Evolutionary conservation across 2,329 filamentous ascomycete species (phyloP).

Genomic region (Penicillium sp.): DNA sequence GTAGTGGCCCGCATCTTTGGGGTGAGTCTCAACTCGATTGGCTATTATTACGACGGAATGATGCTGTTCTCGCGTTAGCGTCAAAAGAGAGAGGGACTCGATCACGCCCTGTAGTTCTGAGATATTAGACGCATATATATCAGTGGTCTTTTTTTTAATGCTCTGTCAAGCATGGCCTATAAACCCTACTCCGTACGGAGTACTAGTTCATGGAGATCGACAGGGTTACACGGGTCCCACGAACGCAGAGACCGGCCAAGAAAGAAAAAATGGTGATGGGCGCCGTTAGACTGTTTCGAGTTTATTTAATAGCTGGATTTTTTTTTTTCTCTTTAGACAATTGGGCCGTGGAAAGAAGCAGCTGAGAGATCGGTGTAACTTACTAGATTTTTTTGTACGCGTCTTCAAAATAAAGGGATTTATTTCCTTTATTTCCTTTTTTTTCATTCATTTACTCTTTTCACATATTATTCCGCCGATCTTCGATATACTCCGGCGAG

Average conservation of each 20-base stretch:
- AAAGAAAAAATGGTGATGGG: slow-evolving; percentile 17
- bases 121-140: background rate
- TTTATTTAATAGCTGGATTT: slow-evolving; percentile 33
- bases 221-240: slow-evolving; percentile 19
- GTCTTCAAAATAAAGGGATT: background rate
- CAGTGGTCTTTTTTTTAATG: background rate
- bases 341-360: slow-evolving; percentile 24
- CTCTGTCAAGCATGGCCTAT: background rate
- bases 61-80: slow-evolving; percentile 5
- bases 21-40: slow-evolving; percentile 9
- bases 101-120: background rate
- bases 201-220: slow-evolving; percentile 15
- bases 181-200: background rate
- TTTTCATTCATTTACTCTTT: background rate
- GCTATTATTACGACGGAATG: background rate
- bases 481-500: slow-evolving; percentile 26
- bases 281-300: slow-evolving; percentile 44
- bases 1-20: slow-evolving; percentile 23
- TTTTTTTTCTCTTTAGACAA: slow-evolving; percentile 3
- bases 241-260: slow-evolving; percentile 11
- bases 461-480: slow-evolving; percentile 12
- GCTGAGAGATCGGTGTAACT: slow-evolving; percentile 18
- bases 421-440: background rate
- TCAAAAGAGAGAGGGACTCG: slow-evolving; percentile 1
- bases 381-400: slow-evolving; percentile 4